Base-by-base conservation (phyloP, 306 rosid genomes). In the Trifolium fragiferum region DNA sequence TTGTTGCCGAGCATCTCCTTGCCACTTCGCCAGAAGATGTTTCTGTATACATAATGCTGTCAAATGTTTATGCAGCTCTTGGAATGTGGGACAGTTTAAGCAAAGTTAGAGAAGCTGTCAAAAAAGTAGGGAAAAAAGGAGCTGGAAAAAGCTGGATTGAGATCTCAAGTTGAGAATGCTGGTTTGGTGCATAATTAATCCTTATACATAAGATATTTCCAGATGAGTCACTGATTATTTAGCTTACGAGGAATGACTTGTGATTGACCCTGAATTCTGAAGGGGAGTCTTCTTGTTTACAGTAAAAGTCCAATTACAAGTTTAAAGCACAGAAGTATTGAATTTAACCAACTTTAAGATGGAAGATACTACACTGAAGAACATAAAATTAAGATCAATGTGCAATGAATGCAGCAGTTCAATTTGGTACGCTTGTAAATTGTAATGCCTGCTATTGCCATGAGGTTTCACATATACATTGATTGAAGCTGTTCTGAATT, bases 61-160 rank as follows among this genome's bases (percentile, higher is more conserved):
- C 96, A 77, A 91, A 91, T 83, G 90, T 77, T 25, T 91, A 91
- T 64, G 97, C 92, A 57, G 61, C 87, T 69, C 75, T 84, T 70
- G 97, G 93, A 78, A 86, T 87, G 92, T 89, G 98, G 98, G 87
- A 89, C 72, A 76, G 70, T 68, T 67, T 86, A 61, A 81, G 93
- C 83, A 72, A 84, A 84, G 85, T 83, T 11, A 89, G 96, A 78
- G 84, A 80, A 75, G 77, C 88, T 76, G 81, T 78, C 13, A 88
- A 77, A 79, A 80, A 80, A 69, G 74, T 87, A 53, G 90, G 96
- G 18, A 68, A 60, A 27, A 91, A 88, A 85, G 80, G 73, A 76
- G 92, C 87, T 49, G 98, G 97, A 61, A 89, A 85, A 85, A 91
- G 97, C 83, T 93, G 98, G 97, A 88, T 93, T 76, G 93, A 89